A percentile compares a stretch with the other conserved stretches of the same genome.
Conservation (phyloP, 2,329 filamentous ascomycete genomes). For the Coniochaeta prunicola region DNA sequence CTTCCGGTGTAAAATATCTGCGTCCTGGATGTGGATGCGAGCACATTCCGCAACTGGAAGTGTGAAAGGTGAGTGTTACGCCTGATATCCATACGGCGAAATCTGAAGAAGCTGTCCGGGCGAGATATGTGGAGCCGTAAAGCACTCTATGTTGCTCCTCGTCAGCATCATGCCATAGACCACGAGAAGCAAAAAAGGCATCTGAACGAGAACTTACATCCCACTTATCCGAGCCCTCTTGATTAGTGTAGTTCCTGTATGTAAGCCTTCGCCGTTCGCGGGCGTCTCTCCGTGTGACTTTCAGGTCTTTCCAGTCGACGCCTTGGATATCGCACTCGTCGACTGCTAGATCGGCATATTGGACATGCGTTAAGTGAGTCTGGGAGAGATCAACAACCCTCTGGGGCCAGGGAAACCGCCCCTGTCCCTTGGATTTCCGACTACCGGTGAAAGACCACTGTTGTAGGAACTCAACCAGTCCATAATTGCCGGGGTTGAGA, state of each 20-base stretch:
- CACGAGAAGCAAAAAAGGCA: neutral
- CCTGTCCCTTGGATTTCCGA: slow-evolving; percentile 14
- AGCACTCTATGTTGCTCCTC: slow-evolving; percentile 8
- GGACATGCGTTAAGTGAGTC: slow-evolving; percentile 9
- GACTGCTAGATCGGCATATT: slow-evolving; percentile 43
- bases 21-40: slow-evolving; percentile 48
- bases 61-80: slow-evolving; percentile 50
- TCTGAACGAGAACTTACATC: slow-evolving; percentile 31
- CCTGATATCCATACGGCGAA: slow-evolving; percentile 48
- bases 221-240: slow-evolving; percentile 36
- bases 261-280: slow-evolving; percentile 36
- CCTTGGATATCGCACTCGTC: slow-evolving; percentile 53
- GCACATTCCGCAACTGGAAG: slow-evolving; percentile 58
- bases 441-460: slow-evolving; percentile 31
- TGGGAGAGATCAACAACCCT: slow-evolving; percentile 20
- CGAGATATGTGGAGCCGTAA: slow-evolving; percentile 24
- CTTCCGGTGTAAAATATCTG: slow-evolving; percentile 50
- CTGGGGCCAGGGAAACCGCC: slow-evolving; percentile 22
- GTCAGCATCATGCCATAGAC: neutral
- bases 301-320: slow-evolving; percentile 47
- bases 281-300: slow-evolving; percentile 41
- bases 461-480: slow-evolving; percentile 41
- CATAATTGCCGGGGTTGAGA: slow-evolving; percentile 42
- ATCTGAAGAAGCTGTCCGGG: slow-evolving; percentile 47
- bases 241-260: slow-evolving; percentile 54